Evolutionary conservation across 1,284 basidiomycete genomes (phyloP).

Genomic region (Porphyrellus sp.): DNA sequence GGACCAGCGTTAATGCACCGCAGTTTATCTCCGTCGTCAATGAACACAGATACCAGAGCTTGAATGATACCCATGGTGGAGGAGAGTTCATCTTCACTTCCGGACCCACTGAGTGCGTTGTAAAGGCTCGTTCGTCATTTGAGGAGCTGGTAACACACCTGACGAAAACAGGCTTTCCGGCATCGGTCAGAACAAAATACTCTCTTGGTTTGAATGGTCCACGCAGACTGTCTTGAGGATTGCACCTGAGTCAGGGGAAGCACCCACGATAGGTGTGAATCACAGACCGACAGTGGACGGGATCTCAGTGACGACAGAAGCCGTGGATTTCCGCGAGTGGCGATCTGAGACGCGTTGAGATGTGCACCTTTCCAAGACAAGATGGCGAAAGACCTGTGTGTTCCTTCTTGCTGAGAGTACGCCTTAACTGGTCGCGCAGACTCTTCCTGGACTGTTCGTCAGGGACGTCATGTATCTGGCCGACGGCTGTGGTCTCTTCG

Average conservation of each 20-base stretch:
- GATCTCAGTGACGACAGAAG: constrained; percentile 14
- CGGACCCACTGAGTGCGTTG: constrained; percentile 43
- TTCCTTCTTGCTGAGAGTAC: constrained; percentile 54
- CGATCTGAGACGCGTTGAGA: constrained; percentile 13
- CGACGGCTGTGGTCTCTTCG: constrained; percentile 48
- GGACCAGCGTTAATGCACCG: constrained; percentile 75
- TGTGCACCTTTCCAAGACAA: background rate
- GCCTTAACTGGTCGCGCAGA: constrained; percentile 66
- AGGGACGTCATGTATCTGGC: constrained; percentile 39
- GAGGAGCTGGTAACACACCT: constrained; percentile 46
- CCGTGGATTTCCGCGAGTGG: constrained; percentile 15
- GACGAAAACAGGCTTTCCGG: constrained; percentile 90
- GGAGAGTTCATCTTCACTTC: constrained; percentile 58
- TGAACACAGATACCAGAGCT: constrained; percentile 89
- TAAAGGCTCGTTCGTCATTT: background rate
- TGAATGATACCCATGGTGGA: constrained; percentile 91
- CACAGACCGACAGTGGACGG: constrained; percentile 13
- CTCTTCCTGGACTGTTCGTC: constrained; percentile 61
- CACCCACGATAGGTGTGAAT: background rate
- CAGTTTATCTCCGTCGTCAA: constrained; percentile 81
- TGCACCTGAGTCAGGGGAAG: constrained; percentile 8
- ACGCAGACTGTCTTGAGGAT: constrained; percentile 23
- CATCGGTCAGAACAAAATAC: constrained; percentile 91
- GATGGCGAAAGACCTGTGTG: constrained; percentile 25
- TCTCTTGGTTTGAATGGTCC: constrained; percentile 61